A percentile compares a stretch with the other conserved stretches of the same genome.
Conservation (phyloP, 371 early-diverging fungal genomes). For the Coemansia sp. region DNA sequence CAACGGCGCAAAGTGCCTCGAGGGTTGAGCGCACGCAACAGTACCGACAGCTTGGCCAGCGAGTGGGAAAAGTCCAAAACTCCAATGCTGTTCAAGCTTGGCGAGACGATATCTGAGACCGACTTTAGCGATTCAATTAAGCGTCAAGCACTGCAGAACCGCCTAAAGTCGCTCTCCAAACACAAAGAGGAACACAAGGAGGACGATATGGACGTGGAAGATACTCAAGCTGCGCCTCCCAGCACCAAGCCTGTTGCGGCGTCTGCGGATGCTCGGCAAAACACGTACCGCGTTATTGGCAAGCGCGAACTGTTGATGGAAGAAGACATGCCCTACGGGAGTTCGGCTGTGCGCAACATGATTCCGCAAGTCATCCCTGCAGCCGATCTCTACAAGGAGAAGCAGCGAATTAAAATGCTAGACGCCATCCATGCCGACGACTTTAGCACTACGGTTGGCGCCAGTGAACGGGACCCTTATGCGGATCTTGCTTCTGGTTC, state of each 20-base stretch:
- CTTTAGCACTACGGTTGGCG: conserved; percentile 37
- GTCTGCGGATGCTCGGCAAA: neutral
- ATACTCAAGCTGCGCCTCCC: too few species aligned
- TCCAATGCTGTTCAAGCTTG: conserved; percentile 28
- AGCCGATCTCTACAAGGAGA: conserved; percentile 5
- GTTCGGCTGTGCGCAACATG: conserved; percentile 3
- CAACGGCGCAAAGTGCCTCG: conserved; percentile 11
- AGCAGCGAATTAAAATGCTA: conserved; percentile 54
- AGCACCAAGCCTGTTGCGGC: neutral
- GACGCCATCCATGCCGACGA: conserved; percentile 68
- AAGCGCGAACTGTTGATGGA: conserved; percentile 14
- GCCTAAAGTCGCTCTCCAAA: conserved; percentile 18
- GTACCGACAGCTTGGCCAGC: conserved; percentile 18
- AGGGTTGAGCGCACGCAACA: neutral
- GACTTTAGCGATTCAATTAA: conserved; percentile 26
- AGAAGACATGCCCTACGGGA: conserved; percentile 3
- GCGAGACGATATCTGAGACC: conserved; percentile 34
- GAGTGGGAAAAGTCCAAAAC: conserved; percentile 9
- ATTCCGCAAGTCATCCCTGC: conserved; percentile 36
- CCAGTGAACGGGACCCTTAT: conserved; percentile 27
- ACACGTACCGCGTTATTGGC: conserved; percentile 25
- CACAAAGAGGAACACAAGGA: conserved; percentile 6
- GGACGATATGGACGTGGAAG: conserved; percentile 17
- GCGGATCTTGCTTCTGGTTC: conserved; percentile 52
- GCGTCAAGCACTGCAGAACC: conserved; percentile 27